Percentiles rank a stretch among this genome's conserved stretches.
Evolutionary conservation across 1,284 basidiomycete genomes (phyloP).

Genomic region (Bjerkandera adusta): DNA sequence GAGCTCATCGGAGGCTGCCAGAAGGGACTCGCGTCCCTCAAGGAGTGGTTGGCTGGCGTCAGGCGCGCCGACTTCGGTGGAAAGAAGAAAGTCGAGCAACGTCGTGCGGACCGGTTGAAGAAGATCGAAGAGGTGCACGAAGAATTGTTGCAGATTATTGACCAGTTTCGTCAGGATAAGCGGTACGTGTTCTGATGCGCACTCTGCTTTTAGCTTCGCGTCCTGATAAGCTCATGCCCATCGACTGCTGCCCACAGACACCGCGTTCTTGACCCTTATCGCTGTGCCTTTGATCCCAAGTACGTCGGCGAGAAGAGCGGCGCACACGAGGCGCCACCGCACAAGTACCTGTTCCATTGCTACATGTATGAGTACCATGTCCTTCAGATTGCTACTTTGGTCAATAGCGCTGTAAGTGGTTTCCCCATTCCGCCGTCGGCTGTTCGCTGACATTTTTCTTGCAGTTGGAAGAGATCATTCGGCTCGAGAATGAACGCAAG

Average conservation of each 20-base stretch:
- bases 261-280: slow-evolving; percentile 69
- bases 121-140: slow-evolving; percentile 37
- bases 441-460: background rate
- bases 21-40: slow-evolving; percentile 44
- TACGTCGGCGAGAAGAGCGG: slow-evolving; percentile 30
- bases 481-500: slow-evolving; percentile 53
- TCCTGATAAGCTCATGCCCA: background rate
- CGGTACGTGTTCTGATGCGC: slow-evolving; percentile 39
- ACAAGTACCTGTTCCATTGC: slow-evolving; percentile 66
- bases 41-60: slow-evolving; percentile 51
- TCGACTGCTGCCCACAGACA: slow-evolving; percentile 38
- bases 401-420: slow-evolving; percentile 29
- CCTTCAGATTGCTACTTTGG: slow-evolving; percentile 24
- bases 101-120: slow-evolving; percentile 33
- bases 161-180: slow-evolving; percentile 47
- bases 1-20: slow-evolving; percentile 52
- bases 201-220: too few relatives aligned
- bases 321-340: slow-evolving; percentile 41
- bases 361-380: slow-evolving; percentile 65
- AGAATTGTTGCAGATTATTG: slow-evolving; percentile 39
- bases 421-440: background rate
- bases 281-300: slow-evolving; percentile 54
- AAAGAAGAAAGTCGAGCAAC: slow-evolving; percentile 32
- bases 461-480: slow-evolving; percentile 55
- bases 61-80: slow-evolving; percentile 39